Evolutionary conservation across 2,329 filamentous ascomycete genomes (phyloP), one percentile per base, ranked within the genome.

Genomic region (Magnaporthiopsis rhizophila): DNA sequence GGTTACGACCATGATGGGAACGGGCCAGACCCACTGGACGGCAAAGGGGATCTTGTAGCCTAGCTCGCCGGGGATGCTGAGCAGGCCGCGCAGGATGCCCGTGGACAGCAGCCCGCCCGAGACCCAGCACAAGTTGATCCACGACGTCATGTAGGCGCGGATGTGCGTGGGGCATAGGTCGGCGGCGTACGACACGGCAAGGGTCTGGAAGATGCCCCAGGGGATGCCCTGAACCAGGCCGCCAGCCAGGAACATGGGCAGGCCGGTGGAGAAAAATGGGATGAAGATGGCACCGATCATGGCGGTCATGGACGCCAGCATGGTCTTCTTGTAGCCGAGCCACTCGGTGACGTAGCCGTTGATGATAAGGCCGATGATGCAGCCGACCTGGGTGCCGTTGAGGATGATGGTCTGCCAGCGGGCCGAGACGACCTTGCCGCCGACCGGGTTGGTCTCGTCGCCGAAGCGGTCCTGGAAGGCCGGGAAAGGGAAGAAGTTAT

Each of bases 351-450:
- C 70, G 72, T 78, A 81, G 9, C 84, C 84, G 24, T 80, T 82
- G 28, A 84, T 65, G 30, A 85, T 75, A 1, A 86, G 72, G 0
- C 85, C 85, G 13, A 86, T 68, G 62, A 87, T 83, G 68, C 83
- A 79, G 15, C 84, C 84, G 1, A 80, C 79, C 2, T 79, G 74
- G 0, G 80, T 80, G n/a, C 81, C 84, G 64, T 85, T 85, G 8
- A 78, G 79, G 2, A 87, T 70, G 0, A 79, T 84, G 0, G 82
- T 80, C 70, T 86, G 84, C 85, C 85, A 87, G 0, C 76, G 67
- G 0, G 79, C 78, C 0, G 78, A 74, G 30, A 85, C 72, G 66
- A 82, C 72, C 62, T 74, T 75, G 18, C 67, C 67, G 21, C 71
- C 71, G 45, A 69, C 60, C 12, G 80, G 61, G 61, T 71, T 71